phyloP scores from a whole-genome alignment of 106 monocot species.

The Phalaenopsis equestris region DNA sequence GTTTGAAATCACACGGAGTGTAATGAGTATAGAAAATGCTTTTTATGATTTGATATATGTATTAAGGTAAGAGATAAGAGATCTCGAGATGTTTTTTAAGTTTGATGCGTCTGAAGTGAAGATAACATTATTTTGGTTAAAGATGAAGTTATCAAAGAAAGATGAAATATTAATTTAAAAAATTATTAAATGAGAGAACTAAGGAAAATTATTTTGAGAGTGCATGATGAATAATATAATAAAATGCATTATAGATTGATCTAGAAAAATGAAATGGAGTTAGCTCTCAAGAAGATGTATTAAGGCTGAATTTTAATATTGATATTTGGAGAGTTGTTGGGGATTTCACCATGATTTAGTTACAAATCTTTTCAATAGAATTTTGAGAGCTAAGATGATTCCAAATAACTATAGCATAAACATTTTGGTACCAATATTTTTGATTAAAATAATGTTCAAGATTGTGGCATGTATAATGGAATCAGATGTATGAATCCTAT shows the following conservation, averaged over 20 bases:
- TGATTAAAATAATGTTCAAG: not conserved
- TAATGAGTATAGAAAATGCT: not conserved
- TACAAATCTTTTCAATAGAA: not conserved
- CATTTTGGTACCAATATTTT: not conserved
- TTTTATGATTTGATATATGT: not conserved
- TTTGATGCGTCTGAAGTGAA: not conserved
- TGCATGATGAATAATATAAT: not conserved
- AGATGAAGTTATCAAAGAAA: not conserved
- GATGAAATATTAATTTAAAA: not conserved
- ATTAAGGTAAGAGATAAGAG: not conserved
- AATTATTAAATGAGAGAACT: not conserved
- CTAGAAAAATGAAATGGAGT: not conserved
- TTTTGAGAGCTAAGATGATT: not conserved
- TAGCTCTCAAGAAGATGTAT: not conserved
- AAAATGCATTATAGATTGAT: not conserved
- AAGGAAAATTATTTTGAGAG: not conserved
- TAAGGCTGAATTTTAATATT: not conserved
- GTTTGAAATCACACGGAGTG: not conserved
- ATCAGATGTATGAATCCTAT: not conserved
- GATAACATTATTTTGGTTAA: not conserved
- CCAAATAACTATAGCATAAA: not conserved
- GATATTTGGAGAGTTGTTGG: not conserved
- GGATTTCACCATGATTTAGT: not conserved
- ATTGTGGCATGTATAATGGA: not conserved
- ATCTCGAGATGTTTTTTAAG: not conserved